phyloP scores from a whole-genome alignment of 2,329 filamentous ascomycete genomes.

The Aureobasidium sp. region DNA sequence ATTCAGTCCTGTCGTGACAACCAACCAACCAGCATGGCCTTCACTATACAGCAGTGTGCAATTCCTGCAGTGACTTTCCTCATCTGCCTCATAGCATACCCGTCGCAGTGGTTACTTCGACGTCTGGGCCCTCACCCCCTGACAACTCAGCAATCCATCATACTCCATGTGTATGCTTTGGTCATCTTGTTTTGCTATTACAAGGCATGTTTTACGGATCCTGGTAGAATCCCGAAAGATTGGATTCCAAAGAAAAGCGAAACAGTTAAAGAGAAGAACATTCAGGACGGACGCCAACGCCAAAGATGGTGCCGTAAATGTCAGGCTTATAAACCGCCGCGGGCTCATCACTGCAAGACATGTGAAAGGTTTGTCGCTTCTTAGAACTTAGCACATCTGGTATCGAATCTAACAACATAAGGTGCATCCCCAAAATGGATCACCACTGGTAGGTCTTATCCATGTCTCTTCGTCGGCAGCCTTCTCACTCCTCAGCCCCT shows the following conservation, averaged over 20 bases:
- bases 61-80: slow-evolving; percentile 60
- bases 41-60: slow-evolving; percentile 38
- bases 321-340: slow-evolving; percentile 60
- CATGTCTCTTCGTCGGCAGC: slow-evolving; percentile 16
- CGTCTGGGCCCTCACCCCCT: slow-evolving; percentile 50
- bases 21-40: neutral
- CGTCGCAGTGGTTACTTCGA: slow-evolving; percentile 62
- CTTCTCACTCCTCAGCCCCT: slow-evolving; percentile 1
- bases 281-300: slow-evolving; percentile 17
- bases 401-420: neutral
- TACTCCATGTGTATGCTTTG: slow-evolving; percentile 58
- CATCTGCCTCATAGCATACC: slow-evolving; percentile 61
- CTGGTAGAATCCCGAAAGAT: slow-evolving; percentile 43
- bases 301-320: slow-evolving; percentile 69
- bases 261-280: neutral
- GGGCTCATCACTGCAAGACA: slow-evolving; percentile 73
- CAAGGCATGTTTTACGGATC: slow-evolving; percentile 50
- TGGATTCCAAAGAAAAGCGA: slow-evolving; percentile 24
- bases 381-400: neutral
- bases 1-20: neutral
- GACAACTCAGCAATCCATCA: slow-evolving; percentile 44
- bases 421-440: slow-evolving; percentile 68
- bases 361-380: slow-evolving; percentile 48
- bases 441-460: slow-evolving; percentile 80
- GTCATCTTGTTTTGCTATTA: slow-evolving; percentile 64